Base-by-base conservation (phyloP, 257 asterid genomes). In the Asclepias syriaca region DNA sequence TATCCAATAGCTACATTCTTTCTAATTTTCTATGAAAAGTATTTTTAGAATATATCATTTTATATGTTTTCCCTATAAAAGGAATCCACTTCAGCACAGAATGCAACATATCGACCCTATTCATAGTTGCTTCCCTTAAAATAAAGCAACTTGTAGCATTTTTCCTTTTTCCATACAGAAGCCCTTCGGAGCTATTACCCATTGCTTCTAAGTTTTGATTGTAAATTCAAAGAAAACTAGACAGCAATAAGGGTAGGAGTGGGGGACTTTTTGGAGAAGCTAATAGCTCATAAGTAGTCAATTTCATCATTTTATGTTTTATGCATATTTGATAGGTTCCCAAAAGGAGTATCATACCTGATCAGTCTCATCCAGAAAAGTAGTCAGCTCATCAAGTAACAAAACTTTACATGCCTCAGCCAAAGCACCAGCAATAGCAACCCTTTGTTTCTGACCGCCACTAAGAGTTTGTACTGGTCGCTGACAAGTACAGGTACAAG, bases 381-480 rank as follows among this genome's bases (percentile, higher is more conserved):
- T 91, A 29, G 99, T 94, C 69, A 91, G 95, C 82, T 94, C 99
- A 78, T 94, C 99, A 16, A 94, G 91, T 86, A 94, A 84, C 87
- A 94, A 77, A 32, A 94, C 92, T 82, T 88, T 77, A 84, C 99
- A 91, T 45, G 97, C 88, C 84, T 94, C 99, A 2, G 97, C 96
- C 74, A 94, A 84, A 70, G 99, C 99, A 68, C 99, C 99, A 61
- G 99, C 99, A 50, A 92, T 86, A 46, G 99, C 97, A 67, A 94
- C 99, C 82, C 99, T 87, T 84, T 94, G 99, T 77, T 94, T 94
- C 85, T 94, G 99, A 80, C 99, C 99, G 60, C 99, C 99, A 57
- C 99, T 94, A 50, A 94, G 97, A 75, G 97, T 91, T 82, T 94
- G 99, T 78, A 94, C 90, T 3, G 96, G 97, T 82, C 95, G 87